Percentiles rank a stretch among this genome's conserved stretches.
phyloP scores from a whole-genome alignment of 306 rosid species.

The Rubus parviflorus region DNA sequence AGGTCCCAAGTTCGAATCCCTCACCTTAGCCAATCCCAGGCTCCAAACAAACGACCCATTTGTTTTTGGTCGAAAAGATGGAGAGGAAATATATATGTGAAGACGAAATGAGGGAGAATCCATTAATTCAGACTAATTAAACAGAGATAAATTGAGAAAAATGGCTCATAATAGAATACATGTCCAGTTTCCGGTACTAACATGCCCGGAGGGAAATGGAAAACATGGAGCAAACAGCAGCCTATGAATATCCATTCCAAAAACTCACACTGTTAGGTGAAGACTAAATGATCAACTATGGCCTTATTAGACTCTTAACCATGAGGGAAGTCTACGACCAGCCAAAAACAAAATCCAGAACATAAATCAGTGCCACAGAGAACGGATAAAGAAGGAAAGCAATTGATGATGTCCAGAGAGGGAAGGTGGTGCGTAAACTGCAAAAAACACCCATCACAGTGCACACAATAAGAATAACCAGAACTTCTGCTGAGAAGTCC shows the following conservation, averaged over 20 bases:
- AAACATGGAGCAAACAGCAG: background rate
- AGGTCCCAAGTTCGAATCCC: too few relatives aligned
- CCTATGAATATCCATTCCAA: background rate
- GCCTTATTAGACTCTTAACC: background rate
- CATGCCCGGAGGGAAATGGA: background rate
- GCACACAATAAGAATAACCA: constrained; percentile 78
- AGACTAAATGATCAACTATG: background rate
- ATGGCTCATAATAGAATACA: background rate
- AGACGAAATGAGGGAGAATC: too few relatives aligned
- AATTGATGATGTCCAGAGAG: constrained; percentile 77
- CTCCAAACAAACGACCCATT: too few relatives aligned
- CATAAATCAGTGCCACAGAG: constrained; percentile 76
- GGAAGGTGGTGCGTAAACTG: constrained; percentile 82
- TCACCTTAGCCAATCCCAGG: too few relatives aligned
- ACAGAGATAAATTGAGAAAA: too few relatives aligned
- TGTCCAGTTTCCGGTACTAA: background rate
- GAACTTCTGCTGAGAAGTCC: constrained; percentile 89
- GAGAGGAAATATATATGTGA: too few relatives aligned
- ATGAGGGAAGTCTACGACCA: constrained; percentile 55
- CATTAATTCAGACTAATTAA: too few relatives aligned
- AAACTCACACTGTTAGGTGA: background rate
- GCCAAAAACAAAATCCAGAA: constrained; percentile 82
- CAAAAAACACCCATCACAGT: constrained; percentile 66
- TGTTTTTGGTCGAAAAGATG: too few relatives aligned
- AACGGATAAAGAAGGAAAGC: constrained; percentile 88